phyloP scores from a whole-genome alignment of 768 basidiomycete species.

The Naganishia vaughanmartiniae region DNA sequence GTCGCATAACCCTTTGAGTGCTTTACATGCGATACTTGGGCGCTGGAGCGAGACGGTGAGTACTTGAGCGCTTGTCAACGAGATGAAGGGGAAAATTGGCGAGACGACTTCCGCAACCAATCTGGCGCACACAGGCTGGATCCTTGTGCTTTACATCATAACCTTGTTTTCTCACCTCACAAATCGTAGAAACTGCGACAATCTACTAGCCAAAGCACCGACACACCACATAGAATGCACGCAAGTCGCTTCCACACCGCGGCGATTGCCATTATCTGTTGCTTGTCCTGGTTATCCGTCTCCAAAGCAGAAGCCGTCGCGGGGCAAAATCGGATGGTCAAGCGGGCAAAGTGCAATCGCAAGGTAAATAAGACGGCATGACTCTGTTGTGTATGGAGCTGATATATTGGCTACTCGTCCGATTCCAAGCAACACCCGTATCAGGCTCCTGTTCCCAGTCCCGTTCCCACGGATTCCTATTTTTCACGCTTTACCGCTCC shows the following conservation, averaged over 20 bases:
- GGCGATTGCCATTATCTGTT: neutral
- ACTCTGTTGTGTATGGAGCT: neutral
- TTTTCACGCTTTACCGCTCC: too few species aligned
- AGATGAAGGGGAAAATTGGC: neutral
- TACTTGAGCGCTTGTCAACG: neutral
- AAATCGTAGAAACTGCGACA: neutral
- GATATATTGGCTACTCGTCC: neutral
- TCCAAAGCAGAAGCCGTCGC: neutral
- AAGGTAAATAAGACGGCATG: neutral
- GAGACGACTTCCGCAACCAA: neutral
- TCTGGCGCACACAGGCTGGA: neutral
- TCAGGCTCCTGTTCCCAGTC: too few species aligned
- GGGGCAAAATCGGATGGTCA: neutral
- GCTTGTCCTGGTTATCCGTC: neutral
- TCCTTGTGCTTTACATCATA: neutral
- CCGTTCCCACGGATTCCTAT: too few species aligned
- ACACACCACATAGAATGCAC: neutral
- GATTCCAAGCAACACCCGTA: neutral
- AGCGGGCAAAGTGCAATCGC: neutral
- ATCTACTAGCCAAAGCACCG: neutral
- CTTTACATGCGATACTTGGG: neutral
- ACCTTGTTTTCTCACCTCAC: neutral
- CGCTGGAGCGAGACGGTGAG: neutral
- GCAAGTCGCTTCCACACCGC: neutral
- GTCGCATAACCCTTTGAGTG: too few species aligned